Evolutionary conservation across 805 yeast genomes (phyloP).

Genomic region (Saccharomycopsis babjevae): DNA sequence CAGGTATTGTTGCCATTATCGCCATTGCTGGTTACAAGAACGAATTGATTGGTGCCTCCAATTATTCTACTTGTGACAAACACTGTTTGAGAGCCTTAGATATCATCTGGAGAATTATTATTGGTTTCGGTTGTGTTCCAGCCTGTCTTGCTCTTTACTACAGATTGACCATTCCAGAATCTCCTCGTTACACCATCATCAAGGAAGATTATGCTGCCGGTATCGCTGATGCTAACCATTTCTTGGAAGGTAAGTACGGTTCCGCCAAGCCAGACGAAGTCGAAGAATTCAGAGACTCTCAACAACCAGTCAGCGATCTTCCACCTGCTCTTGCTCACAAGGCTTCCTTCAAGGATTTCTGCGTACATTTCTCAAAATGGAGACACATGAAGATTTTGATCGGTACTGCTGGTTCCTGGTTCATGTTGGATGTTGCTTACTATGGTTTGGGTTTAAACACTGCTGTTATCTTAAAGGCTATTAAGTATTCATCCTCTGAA

Average conservation of each 20-base stretch:
- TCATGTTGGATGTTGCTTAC: conserved; percentile 79
- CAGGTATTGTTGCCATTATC: conserved; percentile 74
- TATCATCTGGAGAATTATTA: conserved; percentile 87
- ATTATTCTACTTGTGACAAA: conserved; percentile 51
- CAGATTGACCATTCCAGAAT: conserved; percentile 90
- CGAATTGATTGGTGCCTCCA: conserved; percentile 42
- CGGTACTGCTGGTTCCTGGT: conserved; percentile 92
- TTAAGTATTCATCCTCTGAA: conserved; percentile 67
- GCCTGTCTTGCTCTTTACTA: conserved; percentile 76
- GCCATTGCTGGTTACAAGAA: conserved; percentile 70
- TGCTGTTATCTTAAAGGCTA: conserved; percentile 67
- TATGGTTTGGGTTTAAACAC: conserved; percentile 83
- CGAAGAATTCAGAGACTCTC: conserved; percentile 34
- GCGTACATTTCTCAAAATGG: conserved; percentile 72
- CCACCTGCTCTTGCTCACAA: conserved; percentile 46
- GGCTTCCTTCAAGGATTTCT: conserved; percentile 72
- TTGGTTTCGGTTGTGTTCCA: conserved; percentile 88
- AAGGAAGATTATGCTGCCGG: conserved; percentile 46
- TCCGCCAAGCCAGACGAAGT: conserved; percentile 37
- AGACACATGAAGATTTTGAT: conserved; percentile 71
- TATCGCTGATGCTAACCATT: conserved; percentile 45
- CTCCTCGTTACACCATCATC: conserved; percentile 82
- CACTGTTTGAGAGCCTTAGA: conserved; percentile 71
- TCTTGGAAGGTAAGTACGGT: conserved; percentile 40
- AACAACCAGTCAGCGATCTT: conserved; percentile 30